Base-by-base conservation (phyloP, 202 grass and related monocot species). In the Schoenoplectus tabernaemontani region DNA sequence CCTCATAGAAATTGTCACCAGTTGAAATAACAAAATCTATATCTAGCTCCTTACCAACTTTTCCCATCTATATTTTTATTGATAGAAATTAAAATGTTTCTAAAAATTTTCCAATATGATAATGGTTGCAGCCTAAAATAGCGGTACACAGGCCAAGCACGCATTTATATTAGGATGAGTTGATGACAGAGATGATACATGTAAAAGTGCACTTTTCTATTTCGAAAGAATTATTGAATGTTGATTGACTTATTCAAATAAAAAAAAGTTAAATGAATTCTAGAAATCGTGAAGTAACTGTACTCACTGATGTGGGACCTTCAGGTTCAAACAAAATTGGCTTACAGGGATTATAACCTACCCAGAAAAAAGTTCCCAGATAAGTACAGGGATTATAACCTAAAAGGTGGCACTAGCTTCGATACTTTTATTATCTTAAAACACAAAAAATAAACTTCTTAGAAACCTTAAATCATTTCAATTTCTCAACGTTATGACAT, bases 1-100 rank as follows among this genome's bases (percentile, higher is more conserved):
- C 72, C 28, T 92, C 77, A 64, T 96, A 96, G 83, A 96, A 90
- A 77, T 92, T 92, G 69, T 96, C 92, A 0, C 92, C 92, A 2
- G 89, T 86, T 34, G 92, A 96, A 69, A 96, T 70, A 9, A 96
- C 44, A 78, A 92, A 96, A 69, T 96, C 92, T 24, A 87, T 77
- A 57, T 36, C 43, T 46, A 92, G 38, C 61, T 88, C 68, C 85
- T 86, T 83, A 22, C 89, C 92, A 16, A 88, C 30, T 78, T 84
- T 58, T 17, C 89, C 92, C 92, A 96, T 96, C 89, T 91, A n/a
- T 11, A 13, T 3, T n/a, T 5, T 38, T 13, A 76, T 4, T 28
- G 11, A 75, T 1, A 9, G 1, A 65, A 43, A 43, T 13, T 2
- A 39, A 57, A 62, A 5, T 11, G 9, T n/a, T 53, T 12, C 28